phyloP scores from a whole-genome alignment of 2,329 filamentous ascomycete genomes.

The Scleromitrula shiraiana region DNA sequence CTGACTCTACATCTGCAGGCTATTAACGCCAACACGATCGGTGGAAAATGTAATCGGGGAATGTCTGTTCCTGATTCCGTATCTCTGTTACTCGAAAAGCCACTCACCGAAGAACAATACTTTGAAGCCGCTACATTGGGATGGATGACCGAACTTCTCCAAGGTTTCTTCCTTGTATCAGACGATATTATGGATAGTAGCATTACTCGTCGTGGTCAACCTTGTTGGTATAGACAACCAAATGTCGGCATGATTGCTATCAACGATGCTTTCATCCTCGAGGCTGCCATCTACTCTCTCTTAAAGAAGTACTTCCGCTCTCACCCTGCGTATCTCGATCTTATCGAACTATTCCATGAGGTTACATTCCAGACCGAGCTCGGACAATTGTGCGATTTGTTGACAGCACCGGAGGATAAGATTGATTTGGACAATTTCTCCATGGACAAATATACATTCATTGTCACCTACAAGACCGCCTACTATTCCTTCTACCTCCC shows the following conservation, averaged over 20 bases:
- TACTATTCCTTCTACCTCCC: slow-evolving; percentile 99
- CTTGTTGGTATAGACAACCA: slow-evolving; percentile 92
- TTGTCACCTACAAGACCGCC: slow-evolving; percentile 98
- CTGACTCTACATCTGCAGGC: slow-evolving; percentile 42
- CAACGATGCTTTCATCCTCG: slow-evolving; percentile 97
- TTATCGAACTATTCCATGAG: slow-evolving; percentile 96
- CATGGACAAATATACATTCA: slow-evolving; percentile 92
- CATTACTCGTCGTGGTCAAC: slow-evolving; percentile 87
- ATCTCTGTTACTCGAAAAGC: slow-evolving; percentile 64
- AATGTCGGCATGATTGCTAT: slow-evolving; percentile 93
- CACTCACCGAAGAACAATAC: slow-evolving; percentile 75
- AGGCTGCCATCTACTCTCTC: slow-evolving; percentile 80
- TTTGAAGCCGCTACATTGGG: slow-evolving; percentile 82
- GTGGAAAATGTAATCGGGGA: slow-evolving; percentile 97
- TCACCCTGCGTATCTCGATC: slow-evolving; percentile 81
- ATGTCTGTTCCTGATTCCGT: slow-evolving; percentile 94
- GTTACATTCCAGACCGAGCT: slow-evolving; percentile 89
- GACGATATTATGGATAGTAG: slow-evolving; percentile 98
- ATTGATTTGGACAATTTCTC: slow-evolving; percentile 94
- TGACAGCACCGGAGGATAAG: slow-evolving; percentile 90
- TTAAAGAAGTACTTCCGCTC: slow-evolving; percentile 89
- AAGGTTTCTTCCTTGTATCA: slow-evolving; percentile 97
- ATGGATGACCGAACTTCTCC: slow-evolving; percentile 96
- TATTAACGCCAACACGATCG: slow-evolving; percentile 77
- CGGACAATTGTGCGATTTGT: slow-evolving; percentile 86